A percentile compares a stretch with the other conserved stretches of the same genome.
These are phyloP conservation scores for Porcisia hertigi DNA, from an alignment of 208 protist genomes.

Conservation along the genomic window DNA sequence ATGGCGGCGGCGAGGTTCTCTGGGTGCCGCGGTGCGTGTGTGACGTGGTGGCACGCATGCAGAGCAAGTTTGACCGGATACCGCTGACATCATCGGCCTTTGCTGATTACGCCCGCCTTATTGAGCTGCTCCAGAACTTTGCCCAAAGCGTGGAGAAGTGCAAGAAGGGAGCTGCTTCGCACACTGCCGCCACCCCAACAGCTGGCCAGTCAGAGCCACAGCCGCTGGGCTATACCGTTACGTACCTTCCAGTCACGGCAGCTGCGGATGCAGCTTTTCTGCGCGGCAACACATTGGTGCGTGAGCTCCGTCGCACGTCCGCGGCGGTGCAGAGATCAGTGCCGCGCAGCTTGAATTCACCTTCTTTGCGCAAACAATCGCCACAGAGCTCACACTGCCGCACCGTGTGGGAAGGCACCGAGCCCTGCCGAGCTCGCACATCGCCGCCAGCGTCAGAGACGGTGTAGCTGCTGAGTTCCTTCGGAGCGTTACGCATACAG, in stretches of 20 bases:
- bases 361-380: not conserved
- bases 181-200: not conserved
- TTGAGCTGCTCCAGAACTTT: slow-evolving; percentile 14
- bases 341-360: not conserved
- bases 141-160: not conserved
- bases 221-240: slow-evolving; percentile 23
- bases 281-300: slow-evolving; percentile 26
- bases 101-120: slow-evolving; percentile 13
- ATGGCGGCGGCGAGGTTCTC: not conserved
- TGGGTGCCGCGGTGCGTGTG: slow-evolving; percentile 25
- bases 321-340: not conserved
- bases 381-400: not conserved
- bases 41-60: slow-evolving; percentile 23
- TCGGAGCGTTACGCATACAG: not conserved
- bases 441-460: slow-evolving; percentile 2
- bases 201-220: not conserved
- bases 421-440: not conserved
- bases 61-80: slow-evolving; percentile 12
- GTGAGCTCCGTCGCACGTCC: slow-evolving; percentile 11
- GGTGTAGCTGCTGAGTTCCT: not conserved
- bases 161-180: slow-evolving; percentile 5
- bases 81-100: slow-evolving; percentile 17
- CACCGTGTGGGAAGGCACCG: not conserved
- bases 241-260: not conserved
- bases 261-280: slow-evolving; percentile 20